Percentiles rank a stretch among this genome's conserved stretches.
Conservation (phyloP, 176 grass and related monocot genomes). For the Carex cristatella region DNA sequence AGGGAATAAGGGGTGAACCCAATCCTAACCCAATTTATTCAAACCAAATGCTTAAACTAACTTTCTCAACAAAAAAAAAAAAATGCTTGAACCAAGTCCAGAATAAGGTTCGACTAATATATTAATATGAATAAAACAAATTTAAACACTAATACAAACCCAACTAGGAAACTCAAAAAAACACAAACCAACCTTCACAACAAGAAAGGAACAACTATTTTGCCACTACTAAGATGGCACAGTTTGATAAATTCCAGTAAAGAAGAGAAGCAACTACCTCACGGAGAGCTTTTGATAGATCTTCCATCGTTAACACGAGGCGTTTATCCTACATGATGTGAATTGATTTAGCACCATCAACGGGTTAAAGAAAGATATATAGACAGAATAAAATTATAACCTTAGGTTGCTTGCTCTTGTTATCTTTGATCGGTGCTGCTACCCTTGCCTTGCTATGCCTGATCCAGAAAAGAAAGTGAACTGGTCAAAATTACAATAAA, state of each 20-base stretch:
- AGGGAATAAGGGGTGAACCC: background rate
- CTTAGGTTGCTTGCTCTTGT: conserved; percentile 98
- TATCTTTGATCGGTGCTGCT: conserved; percentile 95
- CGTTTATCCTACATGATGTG: conserved; percentile 70
- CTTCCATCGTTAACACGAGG: conserved; percentile 92
- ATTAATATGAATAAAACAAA: background rate
- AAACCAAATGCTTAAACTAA: background rate
- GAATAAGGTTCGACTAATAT: background rate
- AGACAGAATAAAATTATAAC: conserved; percentile 29
- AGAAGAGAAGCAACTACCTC: conserved; percentile 35
- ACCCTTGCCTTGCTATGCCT: conserved; percentile 92
- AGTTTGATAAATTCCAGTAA: background rate
- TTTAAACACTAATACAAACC: background rate
- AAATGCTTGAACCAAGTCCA: background rate
- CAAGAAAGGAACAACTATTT: background rate
- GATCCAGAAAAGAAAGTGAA: conserved; percentile 16
- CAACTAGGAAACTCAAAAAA: background rate
- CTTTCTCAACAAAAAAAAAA: too few relatives aligned
- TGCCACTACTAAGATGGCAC: background rate
- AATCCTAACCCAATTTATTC: background rate
- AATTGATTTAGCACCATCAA: conserved; percentile 5
- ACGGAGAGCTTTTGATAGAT: conserved; percentile 88
- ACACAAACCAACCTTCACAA: background rate
- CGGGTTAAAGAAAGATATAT: background rate
- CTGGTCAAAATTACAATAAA: background rate